Conservation (phyloP, 805 yeast genomes). For the Hanseniaspora singularis region DNA sequence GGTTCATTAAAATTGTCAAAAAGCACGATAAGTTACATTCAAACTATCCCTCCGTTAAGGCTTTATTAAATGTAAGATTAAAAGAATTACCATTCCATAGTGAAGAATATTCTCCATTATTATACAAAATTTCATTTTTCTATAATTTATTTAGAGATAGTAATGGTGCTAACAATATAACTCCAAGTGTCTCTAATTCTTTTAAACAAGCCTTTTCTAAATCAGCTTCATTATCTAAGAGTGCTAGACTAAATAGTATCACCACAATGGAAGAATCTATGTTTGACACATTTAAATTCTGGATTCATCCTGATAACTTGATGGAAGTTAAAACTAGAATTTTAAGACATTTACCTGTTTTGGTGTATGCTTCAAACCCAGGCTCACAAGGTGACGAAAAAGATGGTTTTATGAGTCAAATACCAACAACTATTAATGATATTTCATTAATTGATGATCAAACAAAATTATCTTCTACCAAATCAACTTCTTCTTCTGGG, state of each 20-base stretch:
- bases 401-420: slow-evolving; percentile 23
- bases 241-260: slow-evolving; percentile 28
- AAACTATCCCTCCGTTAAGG: slow-evolving; percentile 69
- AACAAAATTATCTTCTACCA: neutral
- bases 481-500: slow-evolving; percentile 11
- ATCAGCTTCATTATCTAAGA: slow-evolving; percentile 29
- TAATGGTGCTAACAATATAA: slow-evolving; percentile 31
- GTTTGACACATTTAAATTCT: slow-evolving; percentile 67
- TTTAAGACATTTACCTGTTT: slow-evolving; percentile 82
- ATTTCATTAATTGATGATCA: slow-evolving; percentile 1
- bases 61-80: slow-evolving; percentile 76
- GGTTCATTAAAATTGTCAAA: slow-evolving; percentile 86
- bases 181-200: slow-evolving; percentile 21
- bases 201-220: slow-evolving; percentile 24
- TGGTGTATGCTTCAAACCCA: slow-evolving; percentile 47
- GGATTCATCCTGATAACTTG: slow-evolving; percentile 93
- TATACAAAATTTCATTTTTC: slow-evolving; percentile 68
- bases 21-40: slow-evolving; percentile 90
- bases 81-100: slow-evolving; percentile 81
- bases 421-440: slow-evolving; percentile 23
- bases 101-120: slow-evolving; percentile 86
- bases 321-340: slow-evolving; percentile 97
- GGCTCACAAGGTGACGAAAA: slow-evolving; percentile 22
- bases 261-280: slow-evolving; percentile 28
- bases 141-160: slow-evolving; percentile 72